Conservation (phyloP, 148 eudicot genomes). For the Chenopodium formosanum region DNA sequence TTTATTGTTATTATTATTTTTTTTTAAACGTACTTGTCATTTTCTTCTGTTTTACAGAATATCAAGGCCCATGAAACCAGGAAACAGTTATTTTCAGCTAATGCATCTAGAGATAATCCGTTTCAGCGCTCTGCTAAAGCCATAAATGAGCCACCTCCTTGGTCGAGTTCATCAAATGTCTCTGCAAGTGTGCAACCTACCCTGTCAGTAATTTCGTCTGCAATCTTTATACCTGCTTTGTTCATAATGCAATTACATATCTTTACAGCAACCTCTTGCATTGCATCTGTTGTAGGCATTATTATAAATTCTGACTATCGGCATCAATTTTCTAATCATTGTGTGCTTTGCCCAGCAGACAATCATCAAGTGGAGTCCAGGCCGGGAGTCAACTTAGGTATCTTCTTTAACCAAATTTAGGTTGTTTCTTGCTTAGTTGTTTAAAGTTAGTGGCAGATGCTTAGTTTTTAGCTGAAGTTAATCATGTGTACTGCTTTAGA, state of each 20-base stretch:
- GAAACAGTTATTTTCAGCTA: conserved; percentile 72
- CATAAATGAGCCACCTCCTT: conserved; percentile 74
- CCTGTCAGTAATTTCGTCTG: conserved; percentile 32
- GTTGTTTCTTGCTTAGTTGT: not conserved
- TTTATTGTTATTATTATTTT: not conserved
- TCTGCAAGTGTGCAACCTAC: conserved; percentile 44
- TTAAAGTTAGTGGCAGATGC: not conserved
- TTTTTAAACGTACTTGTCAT: not conserved
- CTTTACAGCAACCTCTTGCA: not conserved
- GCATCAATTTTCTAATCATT: conserved; percentile 20
- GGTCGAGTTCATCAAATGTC: conserved; percentile 54
- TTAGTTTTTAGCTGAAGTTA: not conserved
- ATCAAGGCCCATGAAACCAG: conserved; percentile 83
- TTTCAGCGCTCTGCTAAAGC: conserved; percentile 49
- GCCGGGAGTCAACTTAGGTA: conserved; percentile 69
- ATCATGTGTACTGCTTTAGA: not conserved
- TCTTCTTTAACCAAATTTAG: conserved; percentile 18
- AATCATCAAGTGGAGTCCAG: conserved; percentile 49
- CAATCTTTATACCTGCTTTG: not conserved
- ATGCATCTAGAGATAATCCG: conserved; percentile 59
- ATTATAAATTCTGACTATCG: too few species aligned
- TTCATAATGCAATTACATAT: not conserved
- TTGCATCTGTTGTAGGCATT: not conserved
- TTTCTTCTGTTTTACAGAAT: conserved; percentile 39
- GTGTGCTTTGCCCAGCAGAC: conserved; percentile 38